Evolutionary conservation across 208 protist genomes (phyloP).

Genomic region (Trypanosoma rangeli): DNA sequence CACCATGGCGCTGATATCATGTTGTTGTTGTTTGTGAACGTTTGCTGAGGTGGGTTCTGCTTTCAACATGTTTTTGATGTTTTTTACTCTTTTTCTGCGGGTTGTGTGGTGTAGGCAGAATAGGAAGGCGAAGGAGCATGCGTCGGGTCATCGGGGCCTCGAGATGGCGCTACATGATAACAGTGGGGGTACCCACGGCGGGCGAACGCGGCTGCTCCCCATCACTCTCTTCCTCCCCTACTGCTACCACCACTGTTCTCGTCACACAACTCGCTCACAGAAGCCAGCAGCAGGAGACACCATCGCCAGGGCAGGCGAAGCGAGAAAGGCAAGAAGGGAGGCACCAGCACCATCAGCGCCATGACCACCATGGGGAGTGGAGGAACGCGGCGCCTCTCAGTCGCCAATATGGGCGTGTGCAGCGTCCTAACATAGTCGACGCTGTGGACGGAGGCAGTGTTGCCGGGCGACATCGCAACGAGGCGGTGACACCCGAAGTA

Average conservation of each 20-base stretch:
- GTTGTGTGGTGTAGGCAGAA: slow-evolving; percentile 3
- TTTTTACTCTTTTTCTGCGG: not conserved
- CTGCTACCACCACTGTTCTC: not conserved
- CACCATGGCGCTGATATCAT: not conserved
- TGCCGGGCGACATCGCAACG: not conserved
- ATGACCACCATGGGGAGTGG: not conserved
- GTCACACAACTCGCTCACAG: not conserved
- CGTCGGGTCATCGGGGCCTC: slow-evolving; percentile 15
- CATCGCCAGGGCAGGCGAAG: not conserved
- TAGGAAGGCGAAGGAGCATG: slow-evolving; percentile 6
- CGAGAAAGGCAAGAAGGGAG: not conserved
- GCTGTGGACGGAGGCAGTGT: not conserved
- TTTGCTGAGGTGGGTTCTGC: not conserved
- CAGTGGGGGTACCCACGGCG: not conserved
- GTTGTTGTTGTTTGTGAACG: not conserved
- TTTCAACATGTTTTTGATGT: not conserved
- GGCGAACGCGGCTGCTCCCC: not conserved
- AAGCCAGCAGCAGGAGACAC: not conserved
- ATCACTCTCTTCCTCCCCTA: not conserved
- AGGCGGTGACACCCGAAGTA: not conserved
- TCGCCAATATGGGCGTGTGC: not conserved
- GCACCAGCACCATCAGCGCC: not conserved
- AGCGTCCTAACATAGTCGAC: not conserved
- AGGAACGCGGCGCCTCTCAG: not conserved
- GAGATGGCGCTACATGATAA: slow-evolving; percentile 4